Conservation (phyloP, 352 stramenopile genomes). For the Phytophthora sp. region DNA sequence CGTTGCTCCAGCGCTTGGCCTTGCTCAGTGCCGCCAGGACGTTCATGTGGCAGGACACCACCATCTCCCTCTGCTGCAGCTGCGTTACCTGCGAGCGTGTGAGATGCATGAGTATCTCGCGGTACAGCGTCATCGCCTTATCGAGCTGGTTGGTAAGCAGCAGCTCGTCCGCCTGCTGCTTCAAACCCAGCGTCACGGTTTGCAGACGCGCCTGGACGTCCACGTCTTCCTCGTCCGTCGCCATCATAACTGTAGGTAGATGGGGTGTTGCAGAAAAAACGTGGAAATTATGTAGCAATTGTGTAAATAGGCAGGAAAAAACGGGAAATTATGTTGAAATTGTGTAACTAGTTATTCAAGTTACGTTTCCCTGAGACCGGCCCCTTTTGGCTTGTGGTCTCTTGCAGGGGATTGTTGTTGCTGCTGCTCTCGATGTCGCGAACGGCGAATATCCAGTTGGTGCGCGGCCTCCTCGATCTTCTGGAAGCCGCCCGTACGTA, state of each 20-base stretch:
- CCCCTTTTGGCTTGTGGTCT: conserved; percentile 19
- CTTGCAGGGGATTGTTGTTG: conserved; percentile 7
- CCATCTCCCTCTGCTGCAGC: conserved; percentile 54
- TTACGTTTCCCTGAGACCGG: conserved; percentile 17
- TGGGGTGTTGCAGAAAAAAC: too few relatives aligned
- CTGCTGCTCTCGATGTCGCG: conserved; percentile 22
- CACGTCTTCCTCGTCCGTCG: conserved; percentile 38
- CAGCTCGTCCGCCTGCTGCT: conserved; percentile 71
- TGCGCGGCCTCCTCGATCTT: conserved; percentile 73
- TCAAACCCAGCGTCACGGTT: conserved; percentile 49
- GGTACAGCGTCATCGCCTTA: conserved; percentile 65
- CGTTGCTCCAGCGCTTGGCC: conserved; percentile 54
- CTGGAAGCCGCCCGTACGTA: conserved; percentile 82
- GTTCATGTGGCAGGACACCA: conserved; percentile 79
- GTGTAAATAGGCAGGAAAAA: too few relatives aligned
- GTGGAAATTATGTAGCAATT: conserved; percentile 11
- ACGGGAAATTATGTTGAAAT: conserved; percentile 4
- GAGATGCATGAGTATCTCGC: conserved; percentile 74
- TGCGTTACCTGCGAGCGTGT: conserved; percentile 73
- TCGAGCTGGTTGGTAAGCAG: conserved; percentile 57
- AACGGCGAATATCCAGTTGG: conserved; percentile 44
- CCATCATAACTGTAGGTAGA: too few relatives aligned
- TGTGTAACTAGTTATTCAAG: conserved; percentile 27
- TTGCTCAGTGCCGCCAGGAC: conserved; percentile 63
- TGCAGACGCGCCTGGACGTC: conserved; percentile 57